Evolutionary conservation across 305 asterid genomes (phyloP).

Genomic region (Fraxinus floribunda): DNA sequence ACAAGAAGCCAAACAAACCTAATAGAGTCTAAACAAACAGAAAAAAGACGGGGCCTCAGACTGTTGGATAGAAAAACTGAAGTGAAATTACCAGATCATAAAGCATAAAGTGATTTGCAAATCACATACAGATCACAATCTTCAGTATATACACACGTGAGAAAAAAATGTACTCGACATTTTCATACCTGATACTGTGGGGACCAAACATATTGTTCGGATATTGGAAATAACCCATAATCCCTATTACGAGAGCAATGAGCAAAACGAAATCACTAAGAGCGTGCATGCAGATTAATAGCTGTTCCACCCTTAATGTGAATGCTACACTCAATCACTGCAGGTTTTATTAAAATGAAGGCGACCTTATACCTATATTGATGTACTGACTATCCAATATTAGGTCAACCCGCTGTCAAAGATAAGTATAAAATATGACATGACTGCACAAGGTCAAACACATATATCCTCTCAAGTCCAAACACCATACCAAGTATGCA

Average conservation of each 20-base stretch:
- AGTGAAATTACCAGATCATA: slow-evolving; percentile 3
- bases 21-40: background rate
- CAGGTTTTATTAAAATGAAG: background rate
- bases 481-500: background rate
- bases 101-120: background rate
- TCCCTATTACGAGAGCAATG: background rate
- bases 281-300: background rate
- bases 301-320: background rate
- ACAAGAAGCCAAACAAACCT: background rate
- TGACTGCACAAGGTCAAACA: background rate
- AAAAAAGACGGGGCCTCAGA: background rate
- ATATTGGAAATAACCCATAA: background rate
- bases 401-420: background rate
- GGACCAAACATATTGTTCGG: background rate
- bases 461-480: background rate
- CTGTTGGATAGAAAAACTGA: background rate
- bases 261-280: background rate
- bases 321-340: background rate
- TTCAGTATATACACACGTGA: background rate
- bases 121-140: background rate
- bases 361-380: background rate
- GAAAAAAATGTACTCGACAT: background rate
- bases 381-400: background rate
- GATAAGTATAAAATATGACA: background rate
- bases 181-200: background rate